A percentile compares a stretch with the other conserved stretches of the same genome.
Evolutionary conservation across 179 eudicot genomes (phyloP).

Genomic region (Beta lomatogona): DNA sequence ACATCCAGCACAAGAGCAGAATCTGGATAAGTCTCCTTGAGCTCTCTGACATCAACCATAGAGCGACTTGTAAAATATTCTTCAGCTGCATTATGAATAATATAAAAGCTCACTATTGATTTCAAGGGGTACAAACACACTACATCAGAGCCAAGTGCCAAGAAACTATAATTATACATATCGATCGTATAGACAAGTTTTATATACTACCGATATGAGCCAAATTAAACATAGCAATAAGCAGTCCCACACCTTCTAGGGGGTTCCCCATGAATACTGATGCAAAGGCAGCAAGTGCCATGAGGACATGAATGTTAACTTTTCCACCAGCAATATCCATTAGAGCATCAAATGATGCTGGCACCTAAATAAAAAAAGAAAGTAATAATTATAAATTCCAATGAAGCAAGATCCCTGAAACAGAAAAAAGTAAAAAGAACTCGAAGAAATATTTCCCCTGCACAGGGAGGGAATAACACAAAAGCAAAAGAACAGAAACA

Average conservation of each 20-base stretch:
- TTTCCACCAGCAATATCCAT: constrained; percentile 85
- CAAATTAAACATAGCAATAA: constrained; percentile 95
- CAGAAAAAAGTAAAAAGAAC: neutral
- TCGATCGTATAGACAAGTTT: neutral
- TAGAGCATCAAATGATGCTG: constrained; percentile 83
- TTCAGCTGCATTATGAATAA: constrained; percentile 66
- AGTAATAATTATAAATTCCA: neutral
- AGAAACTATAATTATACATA: neutral
- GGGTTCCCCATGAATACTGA: constrained; percentile 92
- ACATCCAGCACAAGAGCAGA: constrained; percentile 79
- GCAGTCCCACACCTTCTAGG: constrained; percentile 96
- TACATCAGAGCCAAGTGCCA: neutral
- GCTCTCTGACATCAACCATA: constrained; percentile 87
- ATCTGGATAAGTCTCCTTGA: constrained; percentile 91
- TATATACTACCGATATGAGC: constrained; percentile 84
- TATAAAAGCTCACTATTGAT: constrained; percentile 22
- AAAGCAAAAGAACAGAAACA: neutral
- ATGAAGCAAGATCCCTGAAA: neutral
- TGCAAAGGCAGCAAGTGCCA: constrained; percentile 97
- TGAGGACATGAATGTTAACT: constrained; percentile 94
- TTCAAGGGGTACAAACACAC: neutral
- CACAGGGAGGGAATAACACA: neutral
- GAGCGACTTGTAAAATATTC: constrained; percentile 97
- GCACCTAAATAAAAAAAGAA: constrained; percentile 54
- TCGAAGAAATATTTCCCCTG: neutral